Percentiles rank a stretch among this genome's conserved stretches.
Conservation (phyloP, 345 rosid species). For the Acer negundo region DNA sequence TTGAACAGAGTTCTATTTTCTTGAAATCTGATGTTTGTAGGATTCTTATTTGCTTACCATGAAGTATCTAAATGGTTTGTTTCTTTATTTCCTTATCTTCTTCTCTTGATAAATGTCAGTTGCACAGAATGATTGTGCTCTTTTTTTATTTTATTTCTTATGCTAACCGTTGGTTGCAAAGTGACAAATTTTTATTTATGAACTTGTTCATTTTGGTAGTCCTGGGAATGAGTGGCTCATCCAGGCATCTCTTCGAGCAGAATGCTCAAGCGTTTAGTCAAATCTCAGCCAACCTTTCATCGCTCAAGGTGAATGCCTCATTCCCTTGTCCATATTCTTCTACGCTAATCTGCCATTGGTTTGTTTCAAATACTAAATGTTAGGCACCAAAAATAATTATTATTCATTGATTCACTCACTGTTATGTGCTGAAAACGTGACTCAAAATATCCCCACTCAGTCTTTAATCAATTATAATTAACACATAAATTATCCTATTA, state of each 20-base stretch:
- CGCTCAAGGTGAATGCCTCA: slow-evolving; percentile 54
- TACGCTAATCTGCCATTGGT: background rate
- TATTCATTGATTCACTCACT: background rate
- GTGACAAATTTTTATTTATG: background rate
- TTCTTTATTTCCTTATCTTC: background rate
- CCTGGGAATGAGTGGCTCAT: slow-evolving; percentile 65
- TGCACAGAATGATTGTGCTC: background rate
- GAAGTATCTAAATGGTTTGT: background rate
- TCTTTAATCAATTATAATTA: background rate
- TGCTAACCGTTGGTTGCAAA: slow-evolving; percentile 5
- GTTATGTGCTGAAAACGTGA: slow-evolving; percentile 6
- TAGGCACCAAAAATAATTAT: background rate
- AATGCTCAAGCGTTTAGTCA: slow-evolving; percentile 66
- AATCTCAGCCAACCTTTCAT: slow-evolving; percentile 74
- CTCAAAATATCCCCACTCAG: background rate
- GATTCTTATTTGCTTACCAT: background rate
- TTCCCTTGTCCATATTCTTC: slow-evolving; percentile 10
- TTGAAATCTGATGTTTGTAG: slow-evolving; percentile 3
- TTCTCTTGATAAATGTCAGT: background rate
- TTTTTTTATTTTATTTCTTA: background rate
- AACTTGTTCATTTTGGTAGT: slow-evolving; percentile 25
- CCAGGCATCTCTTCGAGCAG: slow-evolving; percentile 71
- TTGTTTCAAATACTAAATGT: background rate
- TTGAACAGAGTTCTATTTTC: slow-evolving; percentile 4
- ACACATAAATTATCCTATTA: background rate